These are phyloP conservation scores for Microdochium bolleyi DNA, from an alignment of 2,329 filamentous ascomycete genomes.

Conservation along the genomic window DNA sequence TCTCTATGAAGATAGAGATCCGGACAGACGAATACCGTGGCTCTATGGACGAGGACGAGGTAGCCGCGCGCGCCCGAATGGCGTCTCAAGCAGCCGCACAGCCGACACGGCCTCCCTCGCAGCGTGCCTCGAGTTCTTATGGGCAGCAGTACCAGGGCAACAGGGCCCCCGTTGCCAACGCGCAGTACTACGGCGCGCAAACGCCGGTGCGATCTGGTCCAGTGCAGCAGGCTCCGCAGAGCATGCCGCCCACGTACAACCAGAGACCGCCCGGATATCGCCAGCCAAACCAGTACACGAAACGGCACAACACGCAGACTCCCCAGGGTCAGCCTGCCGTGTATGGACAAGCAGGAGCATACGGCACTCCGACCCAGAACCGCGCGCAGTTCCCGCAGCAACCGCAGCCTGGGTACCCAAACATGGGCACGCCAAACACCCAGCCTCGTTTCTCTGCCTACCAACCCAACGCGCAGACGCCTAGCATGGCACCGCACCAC, in stretches of 20 bases:
- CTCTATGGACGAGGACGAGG: constrained; percentile 77
- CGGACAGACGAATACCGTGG: constrained; percentile 68
- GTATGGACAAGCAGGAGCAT: constrained; percentile 20
- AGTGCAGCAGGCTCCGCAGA: constrained; percentile 29
- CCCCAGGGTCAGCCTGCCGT: constrained; percentile 43
- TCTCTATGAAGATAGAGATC: constrained; percentile 71
- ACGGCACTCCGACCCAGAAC: constrained; percentile 29
- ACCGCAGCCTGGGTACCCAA: constrained; percentile 27
- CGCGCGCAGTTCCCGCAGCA: constrained; percentile 31
- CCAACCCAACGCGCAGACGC: constrained; percentile 12
- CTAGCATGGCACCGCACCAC: constrained; percentile 11
- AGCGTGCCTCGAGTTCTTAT: constrained; percentile 29
- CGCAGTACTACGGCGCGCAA: constrained; percentile 31
- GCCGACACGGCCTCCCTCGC: constrained; percentile 26
- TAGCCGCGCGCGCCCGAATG: constrained; percentile 43
- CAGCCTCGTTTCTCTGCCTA: constrained; percentile 20
- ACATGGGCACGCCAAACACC: constrained; percentile 31
- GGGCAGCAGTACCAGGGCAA: constrained; percentile 34
- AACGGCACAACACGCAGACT: constrained; percentile 41
- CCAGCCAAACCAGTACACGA: constrained; percentile 29
- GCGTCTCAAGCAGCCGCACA: constrained; percentile 27
- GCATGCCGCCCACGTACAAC: constrained; percentile 25
- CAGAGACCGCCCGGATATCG: constrained; percentile 11
- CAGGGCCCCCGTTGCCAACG: constrained; percentile 35
- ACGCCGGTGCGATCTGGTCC: constrained; percentile 31